Base-by-base conservation (phyloP, 1,284 basidiomycete species). In the Retiboletus flavoniger region DNA sequence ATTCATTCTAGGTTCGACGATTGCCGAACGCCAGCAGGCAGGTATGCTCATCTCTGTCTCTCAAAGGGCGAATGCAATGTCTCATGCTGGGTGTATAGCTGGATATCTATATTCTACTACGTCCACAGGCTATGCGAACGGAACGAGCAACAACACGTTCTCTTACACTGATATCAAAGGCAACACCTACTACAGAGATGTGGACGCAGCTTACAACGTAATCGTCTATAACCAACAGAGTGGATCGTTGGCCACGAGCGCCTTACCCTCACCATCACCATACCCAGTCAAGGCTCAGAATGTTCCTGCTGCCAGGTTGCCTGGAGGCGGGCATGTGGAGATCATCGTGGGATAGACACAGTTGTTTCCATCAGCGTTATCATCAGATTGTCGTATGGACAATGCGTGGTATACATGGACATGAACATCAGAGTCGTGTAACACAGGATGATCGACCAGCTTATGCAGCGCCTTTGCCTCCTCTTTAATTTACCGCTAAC, bases 101-200 rank as follows among this genome's bases (percentile, higher is more conserved):
- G 85, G 82, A 13, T 81, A 81, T 69, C 84, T 84, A 57, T 75
- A n/a, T 0, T 64, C 76, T 0, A 56, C 76, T 7, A 70, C 71
- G 1, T 80, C 82, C 28, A 63, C 31, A 13, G 7, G 21, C 32
- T 6, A 55, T 24, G 6, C 84, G 0, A 87, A 87, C 56, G 87
- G 87, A 38, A 87, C 84, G 3, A 88, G 75, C 67, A 81, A 79
- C 67, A 89, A 90, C 67, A 79, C 78, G 9, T 83, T 90, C 69
- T 71, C 66, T 42, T 91, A 90, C 63, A 58, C 66, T 10, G 87
- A 91, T 65, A 59, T 65, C 21, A 67, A 68, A 9, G 84, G 83
- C 43, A 85, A 89, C 68, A 87, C 85, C 0, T 91, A 79, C 67
- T 69, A 72, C 48, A 75, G 87, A 51, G 63, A 74, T 29, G 87